Evolutionary conservation across 2,329 filamentous ascomycete species (phyloP).

Genomic region (Pezicula rhizophila): DNA sequence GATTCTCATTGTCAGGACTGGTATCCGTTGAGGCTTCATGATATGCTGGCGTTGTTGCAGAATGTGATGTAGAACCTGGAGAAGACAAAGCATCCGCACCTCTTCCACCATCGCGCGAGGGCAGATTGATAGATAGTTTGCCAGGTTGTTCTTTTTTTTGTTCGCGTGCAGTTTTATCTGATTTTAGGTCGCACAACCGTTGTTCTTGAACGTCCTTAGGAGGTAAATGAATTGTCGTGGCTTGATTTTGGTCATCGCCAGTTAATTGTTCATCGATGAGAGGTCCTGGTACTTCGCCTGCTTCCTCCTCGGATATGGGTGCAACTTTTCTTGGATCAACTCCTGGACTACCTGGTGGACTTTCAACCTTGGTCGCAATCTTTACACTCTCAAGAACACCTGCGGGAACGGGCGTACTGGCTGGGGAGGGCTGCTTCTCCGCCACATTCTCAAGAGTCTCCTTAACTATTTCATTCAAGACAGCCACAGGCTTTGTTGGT

Average conservation of each 20-base stretch:
- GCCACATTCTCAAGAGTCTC: conserved; percentile 17
- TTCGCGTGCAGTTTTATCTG: conserved; percentile 31
- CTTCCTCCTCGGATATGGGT: conserved; percentile 29
- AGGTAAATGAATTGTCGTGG: conserved; percentile 37
- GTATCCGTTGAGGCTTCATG: conserved; percentile 67
- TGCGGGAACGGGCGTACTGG: conserved; percentile 8
- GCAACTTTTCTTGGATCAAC: conserved; percentile 24
- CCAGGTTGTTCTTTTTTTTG: conserved; percentile 20
- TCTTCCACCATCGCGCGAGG: conserved; percentile 30
- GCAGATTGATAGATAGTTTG: conserved; percentile 29
- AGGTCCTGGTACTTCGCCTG: conserved; percentile 23
- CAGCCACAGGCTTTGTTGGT: conserved; percentile 15
- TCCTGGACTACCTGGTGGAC: conserved; percentile 24
- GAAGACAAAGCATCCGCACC: conserved; percentile 44
- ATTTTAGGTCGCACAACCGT: conserved; percentile 30
- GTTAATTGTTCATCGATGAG: conserved; percentile 15
- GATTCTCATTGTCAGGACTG: conserved; percentile 64
- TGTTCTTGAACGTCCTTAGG: conserved; percentile 43
- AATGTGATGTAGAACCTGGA: conserved; percentile 64
- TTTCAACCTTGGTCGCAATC: conserved; percentile 19
- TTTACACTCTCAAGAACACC: conserved; percentile 19
- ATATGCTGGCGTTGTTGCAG: conserved; percentile 64
- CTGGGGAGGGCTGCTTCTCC: conserved; percentile 6
- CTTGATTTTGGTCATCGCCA: conserved; percentile 21
- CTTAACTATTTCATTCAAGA: conserved; percentile 18